These are phyloP conservation scores for Hypomyces rosellus DNA, from an alignment of 2,329 filamentous ascomycete species.

Conservation along the genomic window DNA sequence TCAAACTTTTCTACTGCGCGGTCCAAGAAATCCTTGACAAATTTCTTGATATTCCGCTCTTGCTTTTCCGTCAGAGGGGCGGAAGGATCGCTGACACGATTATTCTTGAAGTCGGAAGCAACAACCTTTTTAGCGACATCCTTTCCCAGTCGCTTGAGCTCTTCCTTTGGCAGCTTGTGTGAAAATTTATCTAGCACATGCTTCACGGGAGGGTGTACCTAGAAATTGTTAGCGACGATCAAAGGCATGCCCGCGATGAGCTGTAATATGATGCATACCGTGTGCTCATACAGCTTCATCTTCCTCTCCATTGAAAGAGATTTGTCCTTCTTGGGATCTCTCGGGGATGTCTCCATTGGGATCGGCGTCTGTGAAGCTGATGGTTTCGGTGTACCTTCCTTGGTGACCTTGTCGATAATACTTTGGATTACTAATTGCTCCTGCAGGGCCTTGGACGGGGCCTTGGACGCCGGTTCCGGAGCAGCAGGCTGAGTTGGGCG, in stretches of 20 bases:
- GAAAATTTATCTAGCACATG: conserved; percentile 82
- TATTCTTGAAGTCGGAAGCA: conserved; percentile 83
- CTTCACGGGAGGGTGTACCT: conserved; percentile 78
- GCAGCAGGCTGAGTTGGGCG: conserved; percentile 63
- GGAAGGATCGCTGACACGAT: conserved; percentile 76
- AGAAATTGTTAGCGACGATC: neutral
- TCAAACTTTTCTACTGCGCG: conserved; percentile 73
- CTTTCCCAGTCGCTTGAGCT: conserved; percentile 56
- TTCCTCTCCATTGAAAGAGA: conserved; percentile 74
- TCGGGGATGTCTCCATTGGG: conserved; percentile 46
- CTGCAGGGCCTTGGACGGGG: conserved; percentile 55
- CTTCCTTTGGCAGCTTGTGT: conserved; percentile 77
- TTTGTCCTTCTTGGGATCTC: conserved; percentile 60
- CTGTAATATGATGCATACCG: conserved; percentile 50
- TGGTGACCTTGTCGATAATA: conserved; percentile 78
- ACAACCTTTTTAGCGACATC: conserved; percentile 83
- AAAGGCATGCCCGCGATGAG: neutral
- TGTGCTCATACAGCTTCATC: conserved; percentile 92
- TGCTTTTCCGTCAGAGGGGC: conserved; percentile 66
- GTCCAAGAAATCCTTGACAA: conserved; percentile 79
- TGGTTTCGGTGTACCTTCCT: conserved; percentile 49
- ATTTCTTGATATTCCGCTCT: conserved; percentile 73
- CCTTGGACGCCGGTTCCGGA: conserved; percentile 55
- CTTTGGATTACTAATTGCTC: conserved; percentile 73
- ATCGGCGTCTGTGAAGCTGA: conserved; percentile 59